Base-by-base conservation (phyloP, 441 rosid genomes). In the Isatis lusitanica region DNA sequence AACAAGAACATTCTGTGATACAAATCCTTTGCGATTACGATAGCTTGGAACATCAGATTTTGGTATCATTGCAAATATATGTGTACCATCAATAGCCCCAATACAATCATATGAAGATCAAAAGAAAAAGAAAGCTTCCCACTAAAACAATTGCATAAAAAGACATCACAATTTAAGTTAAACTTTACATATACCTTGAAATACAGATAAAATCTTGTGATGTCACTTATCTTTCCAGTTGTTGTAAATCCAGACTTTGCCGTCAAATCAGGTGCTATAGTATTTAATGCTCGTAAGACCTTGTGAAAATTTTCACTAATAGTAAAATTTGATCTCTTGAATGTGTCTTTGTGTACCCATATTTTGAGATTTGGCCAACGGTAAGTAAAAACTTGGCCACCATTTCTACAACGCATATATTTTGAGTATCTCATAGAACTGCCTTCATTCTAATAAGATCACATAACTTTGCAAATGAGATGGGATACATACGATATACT, bases 131-230 rank as follows among this genome's bases (percentile, higher is more conserved):
- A n/a, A n/a, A n/a, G 24, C 3, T 39, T 5, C 31, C 6, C n/a
- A 13, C 1, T 42, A 0, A 53, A 43, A 9, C 1, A 39, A n/a
- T 21, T 39, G 7, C 6, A 0, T 31, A 9, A 40, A 9, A 15
- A 33, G 30, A 7, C 7, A 53, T 9, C 17, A 7, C 17, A 15
- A 15, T 10, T 47, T 47, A 24, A 46, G 51, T 13, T 5, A 2
- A 52, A 52, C 26, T 52, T 24, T 52, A 52, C 4, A 9, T 18
- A 1, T 24, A 18, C 50, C 53, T 64, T 30, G 13, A 72, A 63
- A 9, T 63, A 72, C n/a, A 51, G 66, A 63, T 42, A 47, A 71
- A 51, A 67, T 53, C 12, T 67, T 39, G 70, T 64, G 16, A 30
- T 46, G 13, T 64, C 43, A 16, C 42, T 31, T 46, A 63, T 63